These are phyloP conservation scores for Eucalyptus pauciflora DNA, from an alignment of 345 rosid genomes.

Conservation along the genomic window DNA sequence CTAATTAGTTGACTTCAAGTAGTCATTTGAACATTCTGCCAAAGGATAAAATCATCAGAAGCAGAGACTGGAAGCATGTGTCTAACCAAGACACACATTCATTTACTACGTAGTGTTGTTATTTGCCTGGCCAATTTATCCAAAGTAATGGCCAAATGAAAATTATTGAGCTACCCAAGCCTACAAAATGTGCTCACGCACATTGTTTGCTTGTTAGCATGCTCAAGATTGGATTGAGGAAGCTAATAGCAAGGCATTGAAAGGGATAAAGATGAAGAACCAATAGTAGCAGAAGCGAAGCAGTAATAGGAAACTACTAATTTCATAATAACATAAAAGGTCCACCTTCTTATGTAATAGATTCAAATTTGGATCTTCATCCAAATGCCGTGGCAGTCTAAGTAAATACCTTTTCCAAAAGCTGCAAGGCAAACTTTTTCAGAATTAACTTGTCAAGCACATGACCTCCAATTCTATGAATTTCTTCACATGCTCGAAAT, in stretches of 20 bases:
- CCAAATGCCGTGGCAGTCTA: neutral
- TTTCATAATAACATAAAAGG: neutral
- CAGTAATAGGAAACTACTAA: neutral
- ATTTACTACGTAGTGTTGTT: neutral
- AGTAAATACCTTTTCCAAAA: conserved; percentile 63
- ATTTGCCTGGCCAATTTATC: neutral
- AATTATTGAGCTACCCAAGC: neutral
- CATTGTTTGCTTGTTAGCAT: neutral
- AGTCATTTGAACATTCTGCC: neutral
- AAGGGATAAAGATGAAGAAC: neutral
- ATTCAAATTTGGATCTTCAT: neutral
- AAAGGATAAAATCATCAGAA: neutral
- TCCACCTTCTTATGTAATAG: neutral
- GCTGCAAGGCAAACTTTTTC: conserved; percentile 59
- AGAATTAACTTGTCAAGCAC: conserved; percentile 80
- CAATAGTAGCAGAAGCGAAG: neutral
- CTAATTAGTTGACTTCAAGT: neutral
- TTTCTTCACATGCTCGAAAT: no score
- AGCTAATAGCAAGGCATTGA: neutral
- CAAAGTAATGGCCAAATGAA: neutral
- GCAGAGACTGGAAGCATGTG: neutral
- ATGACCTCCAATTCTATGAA: conserved; percentile 41
- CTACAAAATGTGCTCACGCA: neutral
- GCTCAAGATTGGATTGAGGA: neutral
- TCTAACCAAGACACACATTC: neutral